Percentiles rank a stretch among this genome's conserved stretches.
These are phyloP conservation scores for Mortierella sp. DNA, from an alignment of 371 early-diverging fungal genomes.

Conservation along the genomic window DNA sequence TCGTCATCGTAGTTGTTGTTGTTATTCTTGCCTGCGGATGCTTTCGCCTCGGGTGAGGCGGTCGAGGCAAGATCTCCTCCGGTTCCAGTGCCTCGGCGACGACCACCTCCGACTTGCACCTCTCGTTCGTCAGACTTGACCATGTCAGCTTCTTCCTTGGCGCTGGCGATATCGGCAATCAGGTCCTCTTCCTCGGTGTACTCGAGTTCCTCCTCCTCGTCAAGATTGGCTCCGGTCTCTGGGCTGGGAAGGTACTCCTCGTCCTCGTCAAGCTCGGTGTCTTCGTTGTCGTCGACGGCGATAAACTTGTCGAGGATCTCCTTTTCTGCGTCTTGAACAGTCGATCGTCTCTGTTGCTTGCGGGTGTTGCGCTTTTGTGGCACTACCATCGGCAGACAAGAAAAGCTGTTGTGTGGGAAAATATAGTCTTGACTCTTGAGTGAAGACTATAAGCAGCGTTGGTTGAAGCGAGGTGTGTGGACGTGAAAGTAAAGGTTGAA, in stretches of 20 bases:
- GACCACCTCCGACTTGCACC: not conserved
- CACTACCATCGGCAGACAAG: not conserved
- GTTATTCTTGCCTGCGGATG: not conserved
- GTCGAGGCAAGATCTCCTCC: not conserved
- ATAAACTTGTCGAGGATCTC: not conserved
- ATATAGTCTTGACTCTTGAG: too few relatives aligned
- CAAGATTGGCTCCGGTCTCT: not conserved
- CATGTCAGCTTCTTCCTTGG: not conserved
- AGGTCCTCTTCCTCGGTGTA: not conserved
- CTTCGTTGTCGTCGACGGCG: not conserved
- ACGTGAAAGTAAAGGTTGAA: too few relatives aligned
- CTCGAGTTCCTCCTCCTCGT: slow-evolving; percentile 2
- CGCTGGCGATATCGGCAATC: not conserved
- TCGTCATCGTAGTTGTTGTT: not conserved
- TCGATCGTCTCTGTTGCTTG: not conserved
- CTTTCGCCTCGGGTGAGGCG: not conserved
- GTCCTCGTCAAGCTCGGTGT: not conserved
- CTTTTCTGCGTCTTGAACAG: slow-evolving; percentile 10
- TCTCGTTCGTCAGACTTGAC: slow-evolving; percentile 8
- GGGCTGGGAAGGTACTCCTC: slow-evolving; percentile 6
- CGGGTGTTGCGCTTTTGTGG: not conserved
- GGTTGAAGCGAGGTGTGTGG: not conserved
- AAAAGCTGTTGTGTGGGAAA: too few relatives aligned
- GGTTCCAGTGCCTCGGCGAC: slow-evolving; percentile 1
- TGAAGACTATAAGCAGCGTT: too few relatives aligned